These are phyloP conservation scores for Striga hermonthica DNA, from an alignment of 305 asterid genomes.

Conservation along the genomic window DNA sequence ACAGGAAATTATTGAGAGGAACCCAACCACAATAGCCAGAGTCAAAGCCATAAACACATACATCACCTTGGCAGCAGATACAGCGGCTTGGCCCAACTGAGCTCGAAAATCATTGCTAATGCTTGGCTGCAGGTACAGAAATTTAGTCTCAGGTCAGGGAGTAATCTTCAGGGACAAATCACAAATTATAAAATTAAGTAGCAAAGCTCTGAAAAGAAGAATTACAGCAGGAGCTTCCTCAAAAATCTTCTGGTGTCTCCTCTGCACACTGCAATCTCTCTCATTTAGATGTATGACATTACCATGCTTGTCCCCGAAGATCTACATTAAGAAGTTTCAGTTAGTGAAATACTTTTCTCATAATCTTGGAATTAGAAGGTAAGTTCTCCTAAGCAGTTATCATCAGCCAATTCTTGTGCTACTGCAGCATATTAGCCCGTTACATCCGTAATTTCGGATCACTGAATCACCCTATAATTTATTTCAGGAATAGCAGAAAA, in stretches of 20 bases:
- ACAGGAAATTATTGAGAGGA: slow-evolving; percentile 31
- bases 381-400: slow-evolving; percentile 13
- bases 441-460: neutral
- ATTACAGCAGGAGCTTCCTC: slow-evolving; percentile 99
- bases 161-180: slow-evolving; percentile 31
- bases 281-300: slow-evolving; percentile 84
- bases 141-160: slow-evolving; percentile 31
- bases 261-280: slow-evolving; percentile 97
- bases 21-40: slow-evolving; percentile 14
- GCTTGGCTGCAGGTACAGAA: slow-evolving; percentile 68
- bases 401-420: slow-evolving; percentile 20
- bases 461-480: slow-evolving; percentile 3
- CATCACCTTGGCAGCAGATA: slow-evolving; percentile 95
- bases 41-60: slow-evolving; percentile 23
- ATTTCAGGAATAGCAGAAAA: slow-evolving; percentile 22
- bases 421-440: slow-evolving; percentile 12
- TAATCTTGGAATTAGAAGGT: slow-evolving; percentile 19
- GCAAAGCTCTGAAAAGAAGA: slow-evolving; percentile 28
- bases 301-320: slow-evolving; percentile 90
- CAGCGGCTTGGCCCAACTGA: slow-evolving; percentile 94
- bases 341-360: slow-evolving; percentile 19
- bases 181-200: slow-evolving; percentile 25
- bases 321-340: slow-evolving; percentile 41
- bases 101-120: slow-evolving; percentile 59
- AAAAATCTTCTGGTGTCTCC: slow-evolving; percentile 98